Evolutionary conservation across 805 yeast species (phyloP), one percentile per base, ranked within the genome.

Genomic region (Hanseniaspora lindneri): DNA sequence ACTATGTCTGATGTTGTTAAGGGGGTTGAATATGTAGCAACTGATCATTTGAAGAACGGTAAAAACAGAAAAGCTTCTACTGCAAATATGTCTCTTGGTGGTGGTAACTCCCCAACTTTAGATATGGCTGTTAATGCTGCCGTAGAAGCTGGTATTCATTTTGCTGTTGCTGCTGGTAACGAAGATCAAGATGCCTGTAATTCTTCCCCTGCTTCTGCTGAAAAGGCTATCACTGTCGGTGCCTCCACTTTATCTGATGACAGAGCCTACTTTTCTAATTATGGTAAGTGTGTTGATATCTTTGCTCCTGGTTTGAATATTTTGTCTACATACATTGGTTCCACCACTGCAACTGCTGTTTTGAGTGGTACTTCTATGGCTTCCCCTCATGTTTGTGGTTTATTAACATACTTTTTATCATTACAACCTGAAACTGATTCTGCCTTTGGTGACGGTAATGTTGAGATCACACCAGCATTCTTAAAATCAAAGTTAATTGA

Each of bases 361-460:
- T 71, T 83, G 63, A 83, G 95, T 33, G 98, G 98, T 67, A 89
- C 96, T 10, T 89, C 97, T 14, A 89, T 89, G 98, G 96, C 97
- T 20, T 83, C 96, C 33, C 97, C 98, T 40, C 96, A 87, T 61
- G 88, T 88, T 56, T 80, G 87, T 52, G 98, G 98, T 57, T 73
- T 89, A 64, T 77, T 87, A 60, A 76, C 95, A 8, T 89, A 89
- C 73, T 89, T 77, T 69, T 70, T 88, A 62, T 81, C 95, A 6
- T 75, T 87, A 65, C 85, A 83, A 68, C 94, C 95, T 55, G 81
- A 75, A 39, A 64, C 77, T 13, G 76, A 72, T 42, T 79, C 87
- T 44, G 77, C 76, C 61, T 83, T 74, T 61, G 71, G 75, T 54
- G 65, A 69, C 50, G 71, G 79, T 21, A 49, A 55, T 16, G 63